Percentiles rank a stretch among this genome's conserved stretches.
These are phyloP conservation scores for Diplogelasinospora grovesii DNA, from an alignment of 495 filamentous ascomycete genomes.

Conservation along the genomic window DNA sequence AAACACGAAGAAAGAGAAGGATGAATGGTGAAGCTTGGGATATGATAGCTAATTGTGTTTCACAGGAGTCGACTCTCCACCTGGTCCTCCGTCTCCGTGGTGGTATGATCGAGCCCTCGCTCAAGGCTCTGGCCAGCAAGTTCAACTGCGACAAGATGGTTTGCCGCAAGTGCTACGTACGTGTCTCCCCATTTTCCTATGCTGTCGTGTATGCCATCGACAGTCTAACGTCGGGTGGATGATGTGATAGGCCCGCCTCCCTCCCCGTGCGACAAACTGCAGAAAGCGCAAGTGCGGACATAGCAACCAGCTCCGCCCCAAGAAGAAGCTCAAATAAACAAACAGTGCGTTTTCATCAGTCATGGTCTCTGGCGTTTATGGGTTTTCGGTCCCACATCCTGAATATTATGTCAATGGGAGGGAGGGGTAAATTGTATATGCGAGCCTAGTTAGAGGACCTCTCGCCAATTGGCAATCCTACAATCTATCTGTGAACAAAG, in stretches of 20 bases:
- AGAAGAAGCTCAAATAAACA: conserved; percentile 99
- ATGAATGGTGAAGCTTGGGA: conserved; percentile 3
- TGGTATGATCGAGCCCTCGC: conserved; percentile 98
- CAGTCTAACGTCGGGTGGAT: conserved; percentile 14
- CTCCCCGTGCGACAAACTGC: conserved; percentile 98
- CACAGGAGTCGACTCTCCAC: conserved; percentile 96
- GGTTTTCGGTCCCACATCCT: too few species aligned
- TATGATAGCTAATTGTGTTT: background rate
- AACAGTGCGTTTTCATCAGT: conserved; percentile 19
- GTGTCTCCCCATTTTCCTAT: conserved; percentile 25
- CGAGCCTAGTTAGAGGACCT: too few species aligned
- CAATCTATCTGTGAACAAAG: conserved; percentile 11
- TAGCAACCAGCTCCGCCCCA: conserved; percentile 98
- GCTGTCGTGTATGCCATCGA: conserved; percentile 5
- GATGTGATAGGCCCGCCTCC: conserved; percentile 90
- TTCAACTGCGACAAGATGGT: conserved; percentile 99
- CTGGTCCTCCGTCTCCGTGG: conserved; percentile 98
- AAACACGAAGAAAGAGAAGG: background rate
- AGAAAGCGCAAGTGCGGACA: conserved; percentile 99
- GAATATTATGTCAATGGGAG: too few species aligned
- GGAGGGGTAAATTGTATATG: too few species aligned
- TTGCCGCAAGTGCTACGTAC: conserved; percentile 99
- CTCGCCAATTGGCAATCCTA: too few species aligned
- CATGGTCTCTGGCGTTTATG: conserved; percentile 35
- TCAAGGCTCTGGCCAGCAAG: conserved; percentile 97